Evolutionary conservation across 305 asterid genomes (phyloP), one percentile per base, ranked within the genome.

Genomic region (Fraxinus paxiana): DNA sequence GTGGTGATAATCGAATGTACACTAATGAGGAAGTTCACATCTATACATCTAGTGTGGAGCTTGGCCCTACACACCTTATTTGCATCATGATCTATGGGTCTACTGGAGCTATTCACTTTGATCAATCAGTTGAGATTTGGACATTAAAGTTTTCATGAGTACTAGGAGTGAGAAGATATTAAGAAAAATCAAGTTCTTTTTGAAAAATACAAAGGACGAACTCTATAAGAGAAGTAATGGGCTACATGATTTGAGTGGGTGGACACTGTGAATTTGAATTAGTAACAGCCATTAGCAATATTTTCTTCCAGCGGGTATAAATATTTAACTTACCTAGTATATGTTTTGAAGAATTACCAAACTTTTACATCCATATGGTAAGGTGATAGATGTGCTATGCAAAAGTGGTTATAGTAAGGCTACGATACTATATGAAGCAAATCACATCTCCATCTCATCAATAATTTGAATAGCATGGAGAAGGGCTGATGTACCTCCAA

Each of bases 401-500:
- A 67, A 12, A 67, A 10, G 38, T 12, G 35, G 73, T 67, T 18
- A 67, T 67, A 17, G 20, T 13, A 26, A 67, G 73, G 73, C 35
- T 28, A 67, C 7, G 2, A 67, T 24, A 67, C 4, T 67, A 67
- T 6, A 8, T 63, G 46, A 12, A 37, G 34, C 33, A 63, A 63
- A 63, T 63, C 71, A 61, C 13, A 20, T 61, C 30, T 20, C 70
- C 31, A 6, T 18, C 70, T 20, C 28, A 6, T 61, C 31, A 65
- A 17, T 26, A 65, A 24, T 67, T 67, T 26, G 35, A 26, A 67
- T 24, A 48, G 20, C 1, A 28, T 67, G 33, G 22, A 28, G 18
- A 30, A 67, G 7, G 59, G 37, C 38, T 28, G 37, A 26, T 41
- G 86, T 85, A 94, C 98, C 97, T 94, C 97, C 78, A 88, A 78